Conservation (phyloP, 176 grass and related monocot species). For the Avena atlantica region DNA sequence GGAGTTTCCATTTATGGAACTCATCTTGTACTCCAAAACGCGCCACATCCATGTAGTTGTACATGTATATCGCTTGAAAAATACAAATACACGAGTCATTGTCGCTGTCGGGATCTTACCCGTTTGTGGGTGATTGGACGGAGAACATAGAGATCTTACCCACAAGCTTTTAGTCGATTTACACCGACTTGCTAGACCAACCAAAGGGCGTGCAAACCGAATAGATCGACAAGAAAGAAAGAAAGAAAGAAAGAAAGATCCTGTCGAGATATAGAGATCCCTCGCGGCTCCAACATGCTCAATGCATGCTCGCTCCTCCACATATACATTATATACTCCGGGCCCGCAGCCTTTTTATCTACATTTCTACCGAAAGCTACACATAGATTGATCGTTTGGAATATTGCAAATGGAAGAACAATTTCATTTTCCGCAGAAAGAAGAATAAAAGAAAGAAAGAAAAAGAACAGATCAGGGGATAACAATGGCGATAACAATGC, state of each 20-base stretch:
- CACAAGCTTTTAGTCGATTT: conserved; percentile 40
- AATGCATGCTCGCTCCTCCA: conserved; percentile 31
- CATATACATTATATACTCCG: neutral
- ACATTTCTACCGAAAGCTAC: conserved; percentile 31
- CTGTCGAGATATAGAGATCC: conserved; percentile 25
- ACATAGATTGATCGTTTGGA: neutral
- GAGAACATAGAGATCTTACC: conserved; percentile 21
- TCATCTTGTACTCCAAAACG: neutral
- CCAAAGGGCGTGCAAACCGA: conserved; percentile 43
- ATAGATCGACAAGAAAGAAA: neutral
- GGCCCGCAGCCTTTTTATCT: conserved; percentile 37
- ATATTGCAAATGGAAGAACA: neutral
- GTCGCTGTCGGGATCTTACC: conserved; percentile 12
- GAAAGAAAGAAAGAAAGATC: conserved; percentile 31
- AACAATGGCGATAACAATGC: conserved; percentile 27
- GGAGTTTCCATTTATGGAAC: neutral
- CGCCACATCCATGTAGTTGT: neutral
- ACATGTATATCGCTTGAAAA: neutral
- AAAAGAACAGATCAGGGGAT: conserved; percentile 1
- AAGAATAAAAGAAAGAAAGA: neutral
- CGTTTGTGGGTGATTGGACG: conserved; percentile 5
- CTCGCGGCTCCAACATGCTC: neutral
- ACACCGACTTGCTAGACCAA: neutral
- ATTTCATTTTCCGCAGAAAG: conserved; percentile 18
- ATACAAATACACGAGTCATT: neutral